Evolutionary conservation across 2,329 filamentous ascomycete genomes (phyloP).

Genomic region (Penicillium sp.): DNA sequence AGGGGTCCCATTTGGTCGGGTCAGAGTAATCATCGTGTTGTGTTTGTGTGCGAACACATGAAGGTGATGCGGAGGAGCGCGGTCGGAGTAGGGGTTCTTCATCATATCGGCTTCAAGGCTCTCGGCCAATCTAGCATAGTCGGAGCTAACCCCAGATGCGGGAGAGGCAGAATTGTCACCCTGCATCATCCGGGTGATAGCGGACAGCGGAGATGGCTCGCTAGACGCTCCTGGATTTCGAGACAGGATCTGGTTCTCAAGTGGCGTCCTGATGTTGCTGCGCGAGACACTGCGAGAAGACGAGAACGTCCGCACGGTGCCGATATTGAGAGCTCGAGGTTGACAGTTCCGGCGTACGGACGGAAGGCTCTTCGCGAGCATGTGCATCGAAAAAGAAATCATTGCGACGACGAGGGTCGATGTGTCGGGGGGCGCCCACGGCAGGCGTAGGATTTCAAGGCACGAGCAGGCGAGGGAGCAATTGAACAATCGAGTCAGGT

Average conservation of each 20-base stretch:
- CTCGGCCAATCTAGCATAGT: slow-evolving; percentile 35
- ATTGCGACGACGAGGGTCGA: slow-evolving; percentile 25
- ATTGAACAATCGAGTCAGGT: slow-evolving; percentile 3
- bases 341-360: slow-evolving; percentile 31
- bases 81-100: slow-evolving; percentile 37
- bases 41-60: slow-evolving; percentile 86
- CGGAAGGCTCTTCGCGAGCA: slow-evolving; percentile 33
- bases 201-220: slow-evolving; percentile 26
- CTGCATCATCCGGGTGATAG: slow-evolving; percentile 34
- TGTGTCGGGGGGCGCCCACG: slow-evolving; percentile 10
- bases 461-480: not conserved
- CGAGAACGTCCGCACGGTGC: slow-evolving; percentile 35
- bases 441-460: too few species aligned
- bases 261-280: slow-evolving; percentile 18
- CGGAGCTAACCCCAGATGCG: slow-evolving; percentile 21
- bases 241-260: slow-evolving; percentile 32
- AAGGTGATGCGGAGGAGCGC: slow-evolving; percentile 67
- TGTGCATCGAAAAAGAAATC: slow-evolving; percentile 34
- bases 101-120: slow-evolving; percentile 36
- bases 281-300: slow-evolving; percentile 25
- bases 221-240: slow-evolving; percentile 17
- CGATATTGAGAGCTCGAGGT: slow-evolving; percentile 18
- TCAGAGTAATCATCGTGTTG: slow-evolving; percentile 92
- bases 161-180: slow-evolving; percentile 20
- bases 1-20: slow-evolving; percentile 73